A percentile compares a stretch with the other conserved stretches of the same genome.
phyloP scores from a whole-genome alignment of 1,284 basidiomycete genomes.

The Apiotrichum mycotoxinovorans region DNA sequence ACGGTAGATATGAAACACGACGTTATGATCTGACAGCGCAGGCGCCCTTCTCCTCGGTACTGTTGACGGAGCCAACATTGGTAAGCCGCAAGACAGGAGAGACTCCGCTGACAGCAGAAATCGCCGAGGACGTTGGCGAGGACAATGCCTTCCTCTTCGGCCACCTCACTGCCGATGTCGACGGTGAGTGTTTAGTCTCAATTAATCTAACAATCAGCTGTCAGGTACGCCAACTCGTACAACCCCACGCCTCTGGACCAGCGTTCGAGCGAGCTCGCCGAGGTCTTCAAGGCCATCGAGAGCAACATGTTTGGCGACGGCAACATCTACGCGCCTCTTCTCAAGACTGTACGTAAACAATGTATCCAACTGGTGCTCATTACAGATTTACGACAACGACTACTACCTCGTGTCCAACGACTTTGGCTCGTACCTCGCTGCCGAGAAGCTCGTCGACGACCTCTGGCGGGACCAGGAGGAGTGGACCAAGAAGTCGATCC shows the following conservation, averaged over 20 bases:
- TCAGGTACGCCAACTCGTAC: constrained; percentile 77
- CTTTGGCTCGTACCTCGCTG: constrained; percentile 82
- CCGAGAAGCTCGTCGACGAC: constrained; percentile 77
- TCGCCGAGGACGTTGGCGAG: constrained; percentile 80
- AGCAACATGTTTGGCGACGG: constrained; percentile 72
- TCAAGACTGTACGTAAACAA: constrained; percentile 32
- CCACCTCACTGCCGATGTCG: constrained; percentile 56
- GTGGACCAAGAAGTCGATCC: constrained; percentile 88
- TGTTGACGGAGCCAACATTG: constrained; percentile 85
- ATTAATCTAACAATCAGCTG: constrained; percentile 36
- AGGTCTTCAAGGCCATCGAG: constrained; percentile 64
- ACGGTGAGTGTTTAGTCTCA: constrained; percentile 48
- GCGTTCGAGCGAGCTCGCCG: constrained; percentile 72
- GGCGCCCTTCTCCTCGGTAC: constrained; percentile 67
- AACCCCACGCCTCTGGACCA: constrained; percentile 72
- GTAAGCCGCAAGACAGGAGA: constrained; percentile 19
- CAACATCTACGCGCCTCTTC: constrained; percentile 68
- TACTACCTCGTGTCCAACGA: constrained; percentile 75
- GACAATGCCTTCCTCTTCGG: constrained; percentile 56
- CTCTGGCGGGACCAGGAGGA: constrained; percentile 73
- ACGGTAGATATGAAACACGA: constrained; percentile 46
- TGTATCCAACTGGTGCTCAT: constrained; percentile 5
- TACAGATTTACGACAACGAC: constrained; percentile 53
- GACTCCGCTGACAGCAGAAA: constrained; percentile 52
- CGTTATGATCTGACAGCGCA: constrained; percentile 37